Conservation (phyloP, 2,329 filamentous ascomycete species). For the Clarireedia homoeocarpa region DNA sequence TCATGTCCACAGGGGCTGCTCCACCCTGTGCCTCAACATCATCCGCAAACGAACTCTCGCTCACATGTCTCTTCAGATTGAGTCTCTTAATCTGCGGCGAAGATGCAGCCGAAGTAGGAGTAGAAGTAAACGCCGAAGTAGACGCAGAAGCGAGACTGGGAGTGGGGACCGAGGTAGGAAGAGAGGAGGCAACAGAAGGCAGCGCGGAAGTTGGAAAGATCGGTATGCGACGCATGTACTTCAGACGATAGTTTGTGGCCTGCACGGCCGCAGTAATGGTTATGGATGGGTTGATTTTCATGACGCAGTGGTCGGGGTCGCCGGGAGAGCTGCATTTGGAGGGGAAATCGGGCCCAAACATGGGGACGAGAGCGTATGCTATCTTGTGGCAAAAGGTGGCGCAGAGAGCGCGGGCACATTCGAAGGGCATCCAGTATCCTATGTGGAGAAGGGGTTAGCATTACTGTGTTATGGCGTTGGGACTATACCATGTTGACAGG, state of each 20-base stretch:
- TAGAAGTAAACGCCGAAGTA: not conserved
- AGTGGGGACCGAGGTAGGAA: not conserved
- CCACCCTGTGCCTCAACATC: slow-evolving; percentile 32
- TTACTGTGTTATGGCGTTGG: too few relatives aligned
- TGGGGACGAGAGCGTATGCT: slow-evolving; percentile 74
- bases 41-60: slow-evolving; percentile 34
- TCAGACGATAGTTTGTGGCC: slow-evolving; percentile 36
- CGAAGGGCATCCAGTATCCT: slow-evolving; percentile 97
- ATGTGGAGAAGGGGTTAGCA: not conserved
- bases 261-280: slow-evolving; percentile 45
- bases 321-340: slow-evolving; percentile 57
- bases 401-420: slow-evolving; percentile 78
- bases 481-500: not conserved
- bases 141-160: not conserved
- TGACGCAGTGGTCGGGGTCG: slow-evolving; percentile 55
- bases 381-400: slow-evolving; percentile 85
- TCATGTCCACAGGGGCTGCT: slow-evolving; percentile 1
- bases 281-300: slow-evolving; percentile 55
- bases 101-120: slow-evolving; percentile 13
- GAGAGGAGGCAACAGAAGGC: slow-evolving; percentile 6
- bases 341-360: slow-evolving; percentile 82
- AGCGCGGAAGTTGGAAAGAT: slow-evolving; percentile 14
- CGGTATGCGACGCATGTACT: slow-evolving; percentile 19
- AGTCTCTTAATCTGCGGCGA: slow-evolving; percentile 19
- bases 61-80: slow-evolving; percentile 29